A percentile compares a stretch with the other conserved stretches of the same genome.
Evolutionary conservation across 1,284 basidiomycete species (phyloP).

Genomic region (Agaricales sp.): DNA sequence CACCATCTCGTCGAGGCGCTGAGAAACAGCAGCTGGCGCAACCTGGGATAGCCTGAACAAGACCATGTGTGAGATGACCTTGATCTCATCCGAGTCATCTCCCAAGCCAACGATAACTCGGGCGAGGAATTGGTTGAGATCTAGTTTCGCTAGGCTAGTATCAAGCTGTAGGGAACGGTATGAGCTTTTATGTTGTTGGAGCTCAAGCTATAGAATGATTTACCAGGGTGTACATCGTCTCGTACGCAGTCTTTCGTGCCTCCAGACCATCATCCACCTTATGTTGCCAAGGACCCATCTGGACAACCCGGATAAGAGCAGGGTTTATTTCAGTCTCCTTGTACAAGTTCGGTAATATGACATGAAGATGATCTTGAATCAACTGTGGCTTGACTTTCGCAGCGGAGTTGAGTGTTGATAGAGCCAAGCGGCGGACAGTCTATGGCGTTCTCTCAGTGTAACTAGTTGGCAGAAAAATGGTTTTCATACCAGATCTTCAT

Average conservation of each 20-base stretch:
- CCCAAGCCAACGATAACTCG: conserved; percentile 77
- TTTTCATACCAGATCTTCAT: conserved; percentile 75
- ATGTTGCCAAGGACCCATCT: conserved; percentile 98
- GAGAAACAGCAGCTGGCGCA: conserved; percentile 70
- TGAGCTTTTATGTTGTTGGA: conserved; percentile 4
- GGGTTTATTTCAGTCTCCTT: conserved; percentile 75
- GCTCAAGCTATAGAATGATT: conserved; percentile 16
- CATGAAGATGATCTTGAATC: conserved; percentile 73
- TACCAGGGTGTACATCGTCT: conserved; percentile 93
- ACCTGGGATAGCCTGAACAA: conserved; percentile 84
- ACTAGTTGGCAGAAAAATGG: not conserved
- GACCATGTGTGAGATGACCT: conserved; percentile 94
- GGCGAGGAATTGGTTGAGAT: conserved; percentile 76
- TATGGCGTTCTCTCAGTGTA: conserved; percentile 19
- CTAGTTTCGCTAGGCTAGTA: conserved; percentile 80
- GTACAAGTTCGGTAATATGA: conserved; percentile 79
- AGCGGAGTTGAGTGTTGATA: conserved; percentile 88
- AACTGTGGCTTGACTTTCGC: conserved; percentile 91
- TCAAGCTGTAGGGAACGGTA: conserved; percentile 50
- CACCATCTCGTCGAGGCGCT: conserved; percentile 80
- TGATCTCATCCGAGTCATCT: conserved; percentile 94
- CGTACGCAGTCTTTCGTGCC: conserved; percentile 92
- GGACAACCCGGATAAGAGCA: conserved; percentile 82
- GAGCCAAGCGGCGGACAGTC: conserved; percentile 80
- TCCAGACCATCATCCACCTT: conserved; percentile 91